Evolutionary conservation across 176 grass and related monocot genomes (phyloP).

Genomic region (Phoenix roebelenii): DNA sequence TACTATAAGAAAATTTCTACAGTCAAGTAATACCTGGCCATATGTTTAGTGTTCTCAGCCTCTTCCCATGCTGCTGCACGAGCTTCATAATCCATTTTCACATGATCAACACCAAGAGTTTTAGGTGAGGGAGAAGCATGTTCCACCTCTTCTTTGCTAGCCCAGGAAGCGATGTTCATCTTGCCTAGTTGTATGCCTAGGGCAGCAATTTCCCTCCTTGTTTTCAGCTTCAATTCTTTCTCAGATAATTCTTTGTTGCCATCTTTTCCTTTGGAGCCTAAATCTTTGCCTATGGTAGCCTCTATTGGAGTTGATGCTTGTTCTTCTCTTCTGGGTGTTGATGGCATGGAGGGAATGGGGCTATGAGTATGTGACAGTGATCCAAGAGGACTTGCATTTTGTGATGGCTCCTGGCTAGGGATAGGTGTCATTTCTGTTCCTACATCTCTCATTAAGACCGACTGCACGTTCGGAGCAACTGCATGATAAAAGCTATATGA

Average conservation of each 20-base stretch:
- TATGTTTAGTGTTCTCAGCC: conserved; percentile 71
- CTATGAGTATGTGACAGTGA: conserved; percentile 70
- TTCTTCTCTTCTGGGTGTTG: conserved; percentile 57
- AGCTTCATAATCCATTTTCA: conserved; percentile 50
- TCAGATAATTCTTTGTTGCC: conserved; percentile 50
- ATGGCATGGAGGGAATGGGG: conserved; percentile 68
- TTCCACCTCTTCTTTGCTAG: conserved; percentile 77
- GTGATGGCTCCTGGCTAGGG: conserved; percentile 70
- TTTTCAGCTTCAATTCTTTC: conserved; percentile 58
- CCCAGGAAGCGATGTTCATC: conserved; percentile 95
- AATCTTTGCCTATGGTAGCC: conserved; percentile 24
- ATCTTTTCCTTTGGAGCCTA: conserved; percentile 46
- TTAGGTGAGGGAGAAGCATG: conserved; percentile 37
- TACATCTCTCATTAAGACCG: conserved; percentile 61
- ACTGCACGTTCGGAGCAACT: conserved; percentile 39
- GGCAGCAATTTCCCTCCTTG: conserved; percentile 81
- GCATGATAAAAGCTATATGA: conserved; percentile 8
- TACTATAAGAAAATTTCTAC: background rate
- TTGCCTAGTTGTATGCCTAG: conserved; percentile 85
- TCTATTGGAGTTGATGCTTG: conserved; percentile 30
- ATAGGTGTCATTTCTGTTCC: conserved; percentile 98
- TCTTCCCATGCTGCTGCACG: conserved; percentile 74
- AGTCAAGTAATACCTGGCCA: conserved; percentile 52
- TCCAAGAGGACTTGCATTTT: conserved; percentile 58
- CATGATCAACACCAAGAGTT: conserved; percentile 39